Base-by-base conservation (phyloP, 2,329 filamentous ascomycete genomes). In the Neocatenulostroma microsporum region DNA sequence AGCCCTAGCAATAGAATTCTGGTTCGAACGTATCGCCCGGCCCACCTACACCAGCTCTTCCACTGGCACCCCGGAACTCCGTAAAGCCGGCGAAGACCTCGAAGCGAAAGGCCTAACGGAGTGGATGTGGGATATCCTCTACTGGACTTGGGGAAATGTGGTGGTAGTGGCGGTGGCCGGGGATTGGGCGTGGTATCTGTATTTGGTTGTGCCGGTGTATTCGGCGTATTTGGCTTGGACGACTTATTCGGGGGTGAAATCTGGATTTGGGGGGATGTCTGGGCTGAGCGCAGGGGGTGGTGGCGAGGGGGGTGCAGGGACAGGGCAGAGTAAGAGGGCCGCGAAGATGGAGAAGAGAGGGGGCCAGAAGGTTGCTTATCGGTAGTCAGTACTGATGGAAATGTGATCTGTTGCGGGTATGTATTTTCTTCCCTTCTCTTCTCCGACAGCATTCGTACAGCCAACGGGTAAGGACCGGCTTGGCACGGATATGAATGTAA, bases 71-170 rank as follows among this genome's bases (percentile, higher is more conserved):
- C n/a, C n/a, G n/a, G 71, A 80, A n/a, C 69, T 96, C 44, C 79
- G 76, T 58, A 77, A 73, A 21, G 70, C 84, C 1, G 89, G 91
- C 28, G 88, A 96, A 59, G 91, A 98, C 60, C 75, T 98, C 34
- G 78, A 83, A 36, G 84, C 86, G 8, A 74, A 81, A 21, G 91
- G 91, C 4, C 66, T 98, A 67, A 96, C 89, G 9, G 91, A 95
- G 65, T 96, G 93, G 69, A 85, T 96, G 82, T 98, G 94, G 74
- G 91, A 98, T 65, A 76, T 94, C 33, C 69, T 94, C 36, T 96
- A 94, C 76, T 86, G 94, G 67, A 95, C 87, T 0, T 95, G 88
- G 80, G 79, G 76, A 8, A 83, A 80, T 36, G 68, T 85, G 26
- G 63, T 80, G 7, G 61, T 82, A n/a, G 87, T 81, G 11, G 73